Conservation (phyloP, 148 eudicot genomes). For the Limonium bicolor region DNA sequence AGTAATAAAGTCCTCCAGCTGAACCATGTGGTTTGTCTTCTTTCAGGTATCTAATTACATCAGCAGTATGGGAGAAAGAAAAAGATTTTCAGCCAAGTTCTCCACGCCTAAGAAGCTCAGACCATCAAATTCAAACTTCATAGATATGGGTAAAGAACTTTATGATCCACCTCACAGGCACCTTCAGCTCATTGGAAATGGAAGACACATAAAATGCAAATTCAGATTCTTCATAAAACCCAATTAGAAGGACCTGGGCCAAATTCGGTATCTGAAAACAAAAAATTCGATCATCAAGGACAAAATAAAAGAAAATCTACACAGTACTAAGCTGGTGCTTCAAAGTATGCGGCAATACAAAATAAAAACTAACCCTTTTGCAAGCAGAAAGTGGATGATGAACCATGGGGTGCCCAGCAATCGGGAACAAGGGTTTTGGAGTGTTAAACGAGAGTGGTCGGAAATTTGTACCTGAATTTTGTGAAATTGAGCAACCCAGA, state of each 20-base stretch:
- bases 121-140: no score
- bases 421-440: slow-evolving; percentile 83
- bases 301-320: no score
- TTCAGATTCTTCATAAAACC: slow-evolving; percentile 77
- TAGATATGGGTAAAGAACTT: neutral
- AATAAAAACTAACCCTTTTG: slow-evolving; percentile 44
- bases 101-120: no score
- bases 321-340: neutral
- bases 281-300: neutral
- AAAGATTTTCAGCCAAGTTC: no score
- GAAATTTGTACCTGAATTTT: slow-evolving; percentile 55
- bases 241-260: slow-evolving; percentile 68
- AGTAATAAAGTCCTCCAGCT: slow-evolving; percentile 80
- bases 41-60: slow-evolving; percentile 78
- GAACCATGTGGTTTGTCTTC: slow-evolving; percentile 97
- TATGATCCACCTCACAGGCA: slow-evolving; percentile 67
- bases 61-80: no score
- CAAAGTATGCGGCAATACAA: neutral
- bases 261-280: slow-evolving; percentile 70
- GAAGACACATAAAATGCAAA: slow-evolving; percentile 79
- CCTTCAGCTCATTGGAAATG: slow-evolving; percentile 76
- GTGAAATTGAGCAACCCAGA: neutral
- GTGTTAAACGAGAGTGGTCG: slow-evolving; percentile 88
- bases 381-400: slow-evolving; percentile 92
- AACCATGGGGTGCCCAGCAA: slow-evolving; percentile 95